Conservation (phyloP, 1,139 yeast genomes). For the Casaregolazyma suthepensis region DNA sequence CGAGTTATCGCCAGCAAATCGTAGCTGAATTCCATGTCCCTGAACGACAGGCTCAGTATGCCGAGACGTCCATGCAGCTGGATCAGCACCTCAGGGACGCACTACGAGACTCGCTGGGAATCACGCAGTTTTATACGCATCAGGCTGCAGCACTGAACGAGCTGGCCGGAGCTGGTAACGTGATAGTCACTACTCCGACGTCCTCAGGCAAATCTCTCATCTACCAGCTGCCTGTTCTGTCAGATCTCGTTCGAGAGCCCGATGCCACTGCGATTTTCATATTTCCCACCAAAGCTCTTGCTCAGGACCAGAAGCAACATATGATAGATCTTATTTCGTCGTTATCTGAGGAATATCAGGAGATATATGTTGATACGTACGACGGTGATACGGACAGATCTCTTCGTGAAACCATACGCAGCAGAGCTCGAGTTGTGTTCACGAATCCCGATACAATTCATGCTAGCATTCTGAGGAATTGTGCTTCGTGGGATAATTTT, state of each 20-base stretch:
- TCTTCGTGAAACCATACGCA: conserved; percentile 48
- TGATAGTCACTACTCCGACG: conserved; percentile 85
- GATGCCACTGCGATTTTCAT: conserved; percentile 75
- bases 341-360: conserved; percentile 17
- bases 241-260: conserved; percentile 42
- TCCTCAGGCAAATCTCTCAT: conserved; percentile 93
- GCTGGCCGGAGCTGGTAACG: conserved; percentile 45
- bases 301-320: conserved; percentile 90
- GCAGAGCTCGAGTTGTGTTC: conserved; percentile 69
- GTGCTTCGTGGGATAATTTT: conserved; percentile 58
- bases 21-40: conserved; percentile 41
- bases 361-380: conserved; percentile 61
- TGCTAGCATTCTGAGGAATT: conserved; percentile 65
- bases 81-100: conserved; percentile 41
- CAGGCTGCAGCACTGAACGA: conserved; percentile 72
- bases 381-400: conserved; percentile 84
- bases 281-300: conserved; percentile 94
- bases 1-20: conserved; percentile 53
- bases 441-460: conserved; percentile 96
- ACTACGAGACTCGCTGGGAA: conserved; percentile 40
- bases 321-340: conserved; percentile 49
- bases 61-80: conserved; percentile 24
- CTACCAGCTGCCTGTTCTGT: conserved; percentile 78
- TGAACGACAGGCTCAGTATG: conserved; percentile 41
- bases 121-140: conserved; percentile 60